Evolutionary conservation across 306 rosid species (phyloP), one percentile per base, ranked within the genome.

Genomic region (Quercus gilva): DNA sequence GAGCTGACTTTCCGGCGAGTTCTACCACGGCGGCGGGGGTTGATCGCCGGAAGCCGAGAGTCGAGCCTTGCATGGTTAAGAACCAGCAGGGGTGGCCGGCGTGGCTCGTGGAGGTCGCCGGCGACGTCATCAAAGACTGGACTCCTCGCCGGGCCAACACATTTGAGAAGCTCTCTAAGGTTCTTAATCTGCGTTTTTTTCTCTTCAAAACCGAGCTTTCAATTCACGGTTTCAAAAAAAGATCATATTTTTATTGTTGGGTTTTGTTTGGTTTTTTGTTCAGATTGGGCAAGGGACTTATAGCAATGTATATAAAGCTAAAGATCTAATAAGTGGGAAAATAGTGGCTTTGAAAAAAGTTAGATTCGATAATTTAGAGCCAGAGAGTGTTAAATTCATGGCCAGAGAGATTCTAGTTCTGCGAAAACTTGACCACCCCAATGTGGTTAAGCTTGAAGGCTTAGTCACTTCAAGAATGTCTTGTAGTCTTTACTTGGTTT

Each of bases 251-350:
- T 33, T 18, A 69, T 33, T 1, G 49, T 13, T 68, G 31, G 68
- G 12, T 77, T 76, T 55, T 70, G 77, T 33, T 55, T 63, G 68
- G 53, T 69, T 11, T 59, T 21, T 51, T 76, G 57, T 84, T 76
- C 87, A 95, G 99, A 93, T 95, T 83, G 99, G 99, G 85, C 99
- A 95, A 82, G 99, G 99, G 61, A 95, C 99, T 60, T 95, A 95
- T 67, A 95, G 99, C 88, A 95, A 95, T 89, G 99, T 95, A 73
- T 95, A 95, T 81, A 95, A 95, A 85, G 99, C 99, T 4, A 91
- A 81, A 41, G 99, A 95, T 83, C 88, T 95, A 70, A 69, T 87
- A 19, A 89, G 84, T 25, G 97, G 94, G 21, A 90, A 94, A 76
- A 88, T 90, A 59, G 98, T 94, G 78, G 98, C 98, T 53, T 76